A percentile compares a stretch with the other conserved stretches of the same genome.
phyloP scores from a whole-genome alignment of 768 basidiomycete species.

The Podaxis sp. region DNA sequence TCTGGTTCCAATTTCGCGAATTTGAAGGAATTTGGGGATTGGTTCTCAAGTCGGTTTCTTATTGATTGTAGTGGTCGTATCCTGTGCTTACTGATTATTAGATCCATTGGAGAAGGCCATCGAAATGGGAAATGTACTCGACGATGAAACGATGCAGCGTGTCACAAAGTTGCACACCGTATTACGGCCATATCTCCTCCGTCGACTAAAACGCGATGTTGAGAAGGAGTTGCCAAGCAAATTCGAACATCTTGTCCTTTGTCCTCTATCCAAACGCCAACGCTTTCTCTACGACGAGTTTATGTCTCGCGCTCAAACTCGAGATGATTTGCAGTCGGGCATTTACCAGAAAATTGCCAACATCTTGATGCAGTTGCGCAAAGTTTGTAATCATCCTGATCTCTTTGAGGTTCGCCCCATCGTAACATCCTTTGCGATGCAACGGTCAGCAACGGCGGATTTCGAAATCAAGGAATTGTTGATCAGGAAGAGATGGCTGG shows the following conservation, averaged over 20 bases:
- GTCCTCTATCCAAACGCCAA: conserved; percentile 86
- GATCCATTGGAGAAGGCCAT: conserved; percentile 94
- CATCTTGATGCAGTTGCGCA: conserved; percentile 96
- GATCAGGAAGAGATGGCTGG: conserved; percentile 69
- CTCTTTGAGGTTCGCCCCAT: conserved; percentile 88
- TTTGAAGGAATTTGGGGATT: conserved; percentile 89
- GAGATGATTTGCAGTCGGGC: conserved; percentile 79
- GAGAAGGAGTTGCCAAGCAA: conserved; percentile 95
- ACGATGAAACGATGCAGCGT: conserved; percentile 83
- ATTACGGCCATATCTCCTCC: conserved; percentile 91
- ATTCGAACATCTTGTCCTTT: conserved; percentile 86
- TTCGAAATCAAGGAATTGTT: conserved; percentile 88
- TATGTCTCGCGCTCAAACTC: conserved; percentile 85
- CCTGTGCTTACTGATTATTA: conserved; percentile 25
- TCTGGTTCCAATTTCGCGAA: conserved; percentile 87
- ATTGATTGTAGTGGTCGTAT: neutral
- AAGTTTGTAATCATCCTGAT: conserved; percentile 95
- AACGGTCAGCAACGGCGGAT: conserved; percentile 72
- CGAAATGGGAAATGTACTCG: conserved; percentile 72
- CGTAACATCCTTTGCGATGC: conserved; percentile 73
- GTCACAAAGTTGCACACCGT: conserved; percentile 90
- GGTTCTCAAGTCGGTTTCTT: conserved; percentile 84
- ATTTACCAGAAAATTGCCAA: conserved; percentile 90
- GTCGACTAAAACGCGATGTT: conserved; percentile 97
- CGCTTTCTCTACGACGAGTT: conserved; percentile 97